phyloP scores from a whole-genome alignment of 192 early-diverging fungal species.

The Backusella luteola region DNA sequence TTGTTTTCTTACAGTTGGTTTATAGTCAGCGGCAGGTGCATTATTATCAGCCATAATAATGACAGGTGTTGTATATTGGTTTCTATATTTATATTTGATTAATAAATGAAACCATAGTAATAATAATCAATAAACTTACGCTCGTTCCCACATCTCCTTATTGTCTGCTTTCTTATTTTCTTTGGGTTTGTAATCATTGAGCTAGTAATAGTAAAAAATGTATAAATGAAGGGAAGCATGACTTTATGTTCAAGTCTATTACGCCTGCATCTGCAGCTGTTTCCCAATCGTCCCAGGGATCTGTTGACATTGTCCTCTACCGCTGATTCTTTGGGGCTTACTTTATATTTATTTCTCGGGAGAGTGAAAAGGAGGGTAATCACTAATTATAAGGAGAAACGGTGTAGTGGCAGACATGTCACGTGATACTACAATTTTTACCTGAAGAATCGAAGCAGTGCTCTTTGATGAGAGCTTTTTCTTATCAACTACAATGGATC shows the following conservation, averaged over 20 bases:
- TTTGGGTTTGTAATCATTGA: conserved; percentile 23
- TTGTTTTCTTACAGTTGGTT: background rate
- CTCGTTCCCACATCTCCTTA: background rate
- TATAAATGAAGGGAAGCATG: background rate
- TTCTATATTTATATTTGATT: background rate
- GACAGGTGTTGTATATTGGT: background rate
- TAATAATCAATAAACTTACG: background rate
- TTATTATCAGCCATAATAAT: background rate
- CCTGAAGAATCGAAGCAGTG: too few species aligned
- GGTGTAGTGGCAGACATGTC: background rate
- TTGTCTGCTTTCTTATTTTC: conserved; percentile 1
- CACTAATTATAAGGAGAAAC: background rate
- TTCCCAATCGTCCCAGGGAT: conserved; percentile 31
- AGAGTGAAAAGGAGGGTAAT: background rate
- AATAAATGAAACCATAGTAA: background rate
- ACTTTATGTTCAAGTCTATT: background rate
- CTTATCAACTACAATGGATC: too few species aligned
- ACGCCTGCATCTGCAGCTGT: conserved; percentile 24
- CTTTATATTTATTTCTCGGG: background rate
- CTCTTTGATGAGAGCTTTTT: background rate
- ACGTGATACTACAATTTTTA: background rate
- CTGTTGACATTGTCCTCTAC: background rate
- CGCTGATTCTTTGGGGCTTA: background rate
- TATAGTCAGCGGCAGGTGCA: conserved; percentile 3
- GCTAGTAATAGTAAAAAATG: background rate